Percentiles rank a stretch among this genome's conserved stretches.
These are phyloP conservation scores for Ceratobasidium sp. DNA, from an alignment of 1,284 basidiomycete genomes.

Conservation along the genomic window DNA sequence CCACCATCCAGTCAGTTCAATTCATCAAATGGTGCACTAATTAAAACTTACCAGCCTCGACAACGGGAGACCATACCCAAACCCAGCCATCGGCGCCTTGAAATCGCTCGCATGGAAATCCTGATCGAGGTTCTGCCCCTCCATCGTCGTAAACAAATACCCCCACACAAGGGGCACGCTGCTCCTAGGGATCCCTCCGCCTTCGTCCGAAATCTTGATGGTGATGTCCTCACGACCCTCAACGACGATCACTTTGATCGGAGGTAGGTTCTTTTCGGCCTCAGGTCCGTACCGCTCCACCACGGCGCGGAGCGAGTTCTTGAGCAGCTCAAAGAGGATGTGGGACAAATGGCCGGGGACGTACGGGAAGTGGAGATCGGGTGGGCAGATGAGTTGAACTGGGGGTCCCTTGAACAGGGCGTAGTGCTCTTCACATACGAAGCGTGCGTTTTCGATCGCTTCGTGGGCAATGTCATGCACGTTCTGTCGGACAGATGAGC, in stretches of 20 bases:
- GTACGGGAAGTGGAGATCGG: constrained; percentile 91
- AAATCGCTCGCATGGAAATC: constrained; percentile 94
- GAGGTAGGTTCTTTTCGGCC: constrained; percentile 85
- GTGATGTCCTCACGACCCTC: constrained; percentile 93
- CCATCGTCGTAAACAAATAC: constrained; percentile 99
- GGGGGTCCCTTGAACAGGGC: constrained; percentile 96
- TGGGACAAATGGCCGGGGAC: constrained; percentile 96
- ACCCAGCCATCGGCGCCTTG: constrained; percentile 98
- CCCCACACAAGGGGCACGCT: constrained; percentile 98
- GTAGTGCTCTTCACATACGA: constrained; percentile 98
- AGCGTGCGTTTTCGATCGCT: constrained; percentile 98
- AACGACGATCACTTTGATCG: constrained; percentile 97
- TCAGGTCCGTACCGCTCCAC: constrained; percentile 94
- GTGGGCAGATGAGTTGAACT: constrained; percentile 96
- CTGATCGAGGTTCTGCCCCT: constrained; percentile 87
- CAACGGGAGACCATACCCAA: constrained; percentile 93
- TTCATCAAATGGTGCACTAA: neutral
- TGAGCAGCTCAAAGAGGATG: constrained; percentile 98
- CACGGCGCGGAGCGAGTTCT: constrained; percentile 97
- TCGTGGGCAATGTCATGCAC: constrained; percentile 97
- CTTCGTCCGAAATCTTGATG: constrained; percentile 97
- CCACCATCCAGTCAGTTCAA: constrained; percentile 36
- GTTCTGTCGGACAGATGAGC: constrained; percentile 67
- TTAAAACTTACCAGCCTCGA: constrained; percentile 84
- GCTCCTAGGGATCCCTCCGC: constrained; percentile 94